phyloP scores from a whole-genome alignment of 192 early-diverging fungal genomes.

The Obelidium mucronatum region DNA sequence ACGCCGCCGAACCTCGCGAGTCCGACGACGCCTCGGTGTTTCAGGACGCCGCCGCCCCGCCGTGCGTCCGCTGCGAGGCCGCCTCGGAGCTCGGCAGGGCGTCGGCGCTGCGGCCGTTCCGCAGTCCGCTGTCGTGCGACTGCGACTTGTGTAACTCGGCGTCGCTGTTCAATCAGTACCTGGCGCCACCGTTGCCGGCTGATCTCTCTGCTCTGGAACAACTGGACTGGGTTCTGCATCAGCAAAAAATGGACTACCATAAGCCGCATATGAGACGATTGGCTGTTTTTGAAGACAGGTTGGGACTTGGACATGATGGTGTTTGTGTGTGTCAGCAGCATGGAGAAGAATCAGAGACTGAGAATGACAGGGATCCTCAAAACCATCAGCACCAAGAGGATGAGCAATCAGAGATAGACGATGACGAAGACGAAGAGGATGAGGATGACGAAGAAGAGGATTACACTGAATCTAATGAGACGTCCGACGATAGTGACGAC shows the following conservation, averaged over 20 bases:
- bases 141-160: not conserved
- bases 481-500: not conserved
- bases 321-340: not conserved
- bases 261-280: not conserved
- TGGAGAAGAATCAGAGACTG: too few species aligned
- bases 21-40: too few species aligned
- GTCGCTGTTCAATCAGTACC: too few species aligned
- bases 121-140: too few species aligned
- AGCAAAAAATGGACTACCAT: not conserved
- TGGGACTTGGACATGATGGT: not conserved
- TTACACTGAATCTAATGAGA: not conserved
- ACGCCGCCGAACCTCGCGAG: too few species aligned
- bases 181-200: not conserved
- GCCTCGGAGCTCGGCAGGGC: not conserved
- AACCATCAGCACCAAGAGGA: too few species aligned
- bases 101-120: not conserved
- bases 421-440: constrained; percentile 5
- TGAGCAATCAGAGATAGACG: too few species aligned
- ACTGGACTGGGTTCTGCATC: not conserved
- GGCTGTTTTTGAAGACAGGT: constrained; percentile 9
- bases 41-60: not conserved
- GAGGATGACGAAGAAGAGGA: not conserved
- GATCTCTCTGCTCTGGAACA: not conserved
- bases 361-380: not conserved
- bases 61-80: not conserved